A percentile compares a stretch with the other conserved stretches of the same genome.
Conservation (phyloP, 345 rosid genomes). For the Citrus sp. region DNA sequence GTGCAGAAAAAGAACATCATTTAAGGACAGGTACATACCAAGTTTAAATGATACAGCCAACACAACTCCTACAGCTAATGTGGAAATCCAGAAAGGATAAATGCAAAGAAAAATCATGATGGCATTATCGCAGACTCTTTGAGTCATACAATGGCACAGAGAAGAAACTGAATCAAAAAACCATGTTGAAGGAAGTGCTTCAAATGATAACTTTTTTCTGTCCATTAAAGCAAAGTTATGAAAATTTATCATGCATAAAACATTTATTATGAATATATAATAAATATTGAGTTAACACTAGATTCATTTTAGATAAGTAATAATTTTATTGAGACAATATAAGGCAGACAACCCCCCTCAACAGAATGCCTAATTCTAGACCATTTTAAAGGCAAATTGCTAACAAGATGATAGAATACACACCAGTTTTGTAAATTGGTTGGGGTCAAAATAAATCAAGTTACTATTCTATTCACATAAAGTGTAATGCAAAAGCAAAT, state of each 20-base stretch:
- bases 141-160: neutral
- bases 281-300: neutral
- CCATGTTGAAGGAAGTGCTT: neutral
- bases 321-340: neutral
- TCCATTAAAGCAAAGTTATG: neutral
- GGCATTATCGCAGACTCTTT: neutral
- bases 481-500: neutral
- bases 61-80: neutral
- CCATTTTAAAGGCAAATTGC: neutral
- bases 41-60: neutral
- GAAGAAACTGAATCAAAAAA: neutral
- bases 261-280: neutral
- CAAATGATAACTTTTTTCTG: neutral
- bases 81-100: neutral
- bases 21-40: neutral
- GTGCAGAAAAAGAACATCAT: conserved; percentile 9
- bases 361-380: neutral
- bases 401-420: neutral
- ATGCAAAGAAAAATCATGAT: neutral
- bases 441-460: neutral
- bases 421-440: neutral
- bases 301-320: neutral
- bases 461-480: neutral
- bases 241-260: neutral
- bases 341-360: neutral